Evolutionary conservation across 164 flowering plant species (phyloP), one percentile per base, ranked within the genome.

Genomic region (Magnolia officinalis): DNA sequence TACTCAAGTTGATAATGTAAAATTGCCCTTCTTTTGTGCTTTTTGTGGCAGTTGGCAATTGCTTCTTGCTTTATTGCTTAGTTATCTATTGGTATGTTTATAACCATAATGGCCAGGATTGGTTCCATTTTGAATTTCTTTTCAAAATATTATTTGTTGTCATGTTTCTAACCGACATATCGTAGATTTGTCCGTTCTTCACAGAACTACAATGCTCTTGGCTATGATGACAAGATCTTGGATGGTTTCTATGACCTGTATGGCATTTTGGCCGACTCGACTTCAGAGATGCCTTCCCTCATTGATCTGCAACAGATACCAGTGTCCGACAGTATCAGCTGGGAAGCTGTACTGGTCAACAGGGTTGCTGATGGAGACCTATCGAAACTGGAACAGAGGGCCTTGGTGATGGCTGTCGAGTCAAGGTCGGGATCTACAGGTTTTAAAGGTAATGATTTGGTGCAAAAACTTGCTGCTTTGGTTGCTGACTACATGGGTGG

Each of bases 201-300:
- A 79, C 98, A 93, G 99, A 93, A 89, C 82, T 93, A 92, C 85
- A 89, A 90, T 86, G 85, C 90, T 80, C 94, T 96, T 75, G 78
- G 90, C 85, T 96, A 91, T 78, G 98, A 92, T 79, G 98, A 93
- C 89, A 96, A 92, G 87, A 88, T 93, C 75, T 72, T 93, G 87
- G 99, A 96, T 85, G 99, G 99, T 51, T 96, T 96, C 81, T 96
- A 96, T 80, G 99, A 96, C 73, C 83, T 96, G 21, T 92, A 91
- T 83, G 99, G 97, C 71, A 78, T 91, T 63, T 63, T 88, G 78
- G 84, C 80, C 1, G 91, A 82, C 72, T 84, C 91, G 64, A 79
- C 85, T 69, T 86, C 92, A 37, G 90, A 88, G 85, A 94, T 96
- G 97, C 99, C 99, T 76, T 91, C 95, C 52, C 91, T 96, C 67